A percentile compares a stretch with the other conserved stretches of the same genome.
These are phyloP conservation scores for Yamadazyma spencermartinsiae DNA, from an alignment of 1,139 yeast genomes.

Conservation along the genomic window DNA sequence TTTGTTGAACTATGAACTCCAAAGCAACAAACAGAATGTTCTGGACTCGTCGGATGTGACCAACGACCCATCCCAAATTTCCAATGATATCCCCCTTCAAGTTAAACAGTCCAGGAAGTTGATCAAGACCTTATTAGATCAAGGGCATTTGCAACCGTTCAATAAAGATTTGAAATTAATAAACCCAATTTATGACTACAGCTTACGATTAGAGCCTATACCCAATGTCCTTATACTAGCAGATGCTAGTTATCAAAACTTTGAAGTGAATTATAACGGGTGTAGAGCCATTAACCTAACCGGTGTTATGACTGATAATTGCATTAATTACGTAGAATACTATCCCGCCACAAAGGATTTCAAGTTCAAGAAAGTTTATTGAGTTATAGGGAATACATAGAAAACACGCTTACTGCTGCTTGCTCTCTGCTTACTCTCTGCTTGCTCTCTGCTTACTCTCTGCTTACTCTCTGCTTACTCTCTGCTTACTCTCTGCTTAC, in stretches of 20 bases:
- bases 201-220: slow-evolving; percentile 71
- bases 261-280: slow-evolving; percentile 78
- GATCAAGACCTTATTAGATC: slow-evolving; percentile 80
- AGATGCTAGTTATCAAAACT: slow-evolving; percentile 70
- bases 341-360: slow-evolving; percentile 51
- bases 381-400: not conserved
- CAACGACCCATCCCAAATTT: slow-evolving; percentile 1
- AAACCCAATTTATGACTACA: slow-evolving; percentile 67
- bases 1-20: slow-evolving; percentile 25
- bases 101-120: slow-evolving; percentile 70
- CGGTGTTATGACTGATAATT: slow-evolving; percentile 43
- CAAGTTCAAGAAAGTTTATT: slow-evolving; percentile 2
- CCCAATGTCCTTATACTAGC: slow-evolving; percentile 69
- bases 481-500: too few relatives aligned
- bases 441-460: too few relatives aligned
- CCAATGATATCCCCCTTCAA: slow-evolving; percentile 29
- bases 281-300: slow-evolving; percentile 81
- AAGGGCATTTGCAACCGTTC: slow-evolving; percentile 86
- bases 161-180: slow-evolving; percentile 59
- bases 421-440: too few relatives aligned
- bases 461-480: too few relatives aligned
- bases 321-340: slow-evolving; percentile 70
- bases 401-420: too few relatives aligned
- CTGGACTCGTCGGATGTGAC: slow-evolving; percentile 6
- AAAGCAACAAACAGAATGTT: slow-evolving; percentile 15